These are phyloP conservation scores for Boletus speciosus DNA, from an alignment of 768 basidiomycete species.

Conservation along the genomic window DNA sequence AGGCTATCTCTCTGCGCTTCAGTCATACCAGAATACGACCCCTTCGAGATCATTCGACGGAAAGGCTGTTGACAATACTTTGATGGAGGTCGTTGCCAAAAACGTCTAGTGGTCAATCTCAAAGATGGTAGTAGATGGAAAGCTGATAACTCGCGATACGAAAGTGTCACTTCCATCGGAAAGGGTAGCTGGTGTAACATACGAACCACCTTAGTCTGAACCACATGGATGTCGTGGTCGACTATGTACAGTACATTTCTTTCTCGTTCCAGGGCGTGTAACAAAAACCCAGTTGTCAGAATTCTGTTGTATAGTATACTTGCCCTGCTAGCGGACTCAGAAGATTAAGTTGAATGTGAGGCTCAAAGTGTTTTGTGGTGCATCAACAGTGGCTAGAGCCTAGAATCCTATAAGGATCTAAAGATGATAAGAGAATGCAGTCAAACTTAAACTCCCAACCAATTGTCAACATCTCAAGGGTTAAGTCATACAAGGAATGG, in stretches of 20 bases:
- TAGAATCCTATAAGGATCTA: too few relatives aligned
- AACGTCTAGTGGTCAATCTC: constrained; percentile 12
- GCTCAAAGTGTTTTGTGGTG: too few relatives aligned
- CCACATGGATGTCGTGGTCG: neutral
- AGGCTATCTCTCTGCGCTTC: constrained; percentile 21
- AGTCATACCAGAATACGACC: neutral
- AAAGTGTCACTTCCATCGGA: constrained; percentile 5
- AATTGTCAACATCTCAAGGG: too few relatives aligned
- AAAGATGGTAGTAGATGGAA: neutral
- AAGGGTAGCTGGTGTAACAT: neutral
- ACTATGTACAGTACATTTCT: neutral
- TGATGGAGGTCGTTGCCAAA: neutral
- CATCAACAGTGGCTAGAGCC: too few relatives aligned
- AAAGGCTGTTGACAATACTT: neutral
- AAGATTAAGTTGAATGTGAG: too few relatives aligned
- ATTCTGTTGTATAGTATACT: neutral
- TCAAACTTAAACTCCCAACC: too few relatives aligned
- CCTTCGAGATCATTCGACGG: constrained; percentile 8
- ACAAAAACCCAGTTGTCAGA: neutral
- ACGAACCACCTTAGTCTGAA: neutral
- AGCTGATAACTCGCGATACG: neutral
- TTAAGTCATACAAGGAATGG: too few relatives aligned
- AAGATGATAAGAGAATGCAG: too few relatives aligned
- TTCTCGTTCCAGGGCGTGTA: constrained; percentile 5
- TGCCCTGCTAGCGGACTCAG: too few relatives aligned